phyloP scores from a whole-genome alignment of 164 flowering plant genomes.

The Vitis labrusca region DNA sequence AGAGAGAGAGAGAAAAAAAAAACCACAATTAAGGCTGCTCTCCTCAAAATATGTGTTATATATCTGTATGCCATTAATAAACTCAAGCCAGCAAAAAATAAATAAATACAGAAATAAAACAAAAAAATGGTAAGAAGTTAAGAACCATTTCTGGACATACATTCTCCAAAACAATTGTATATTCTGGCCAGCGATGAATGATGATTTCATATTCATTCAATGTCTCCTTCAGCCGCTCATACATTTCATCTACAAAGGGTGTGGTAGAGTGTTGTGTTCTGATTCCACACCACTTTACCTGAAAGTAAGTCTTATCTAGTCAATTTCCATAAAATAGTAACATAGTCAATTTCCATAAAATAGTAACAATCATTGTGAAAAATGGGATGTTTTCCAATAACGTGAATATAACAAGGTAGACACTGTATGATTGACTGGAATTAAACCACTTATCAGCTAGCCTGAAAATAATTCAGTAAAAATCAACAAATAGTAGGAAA shows the following conservation, averaged over 20 bases:
- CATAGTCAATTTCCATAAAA: neutral
- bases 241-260: constrained; percentile 93
- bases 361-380: neutral
- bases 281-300: constrained; percentile 96
- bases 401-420: too few relatives aligned
- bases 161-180: constrained; percentile 72
- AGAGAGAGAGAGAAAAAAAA: too few relatives aligned
- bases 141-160: constrained; percentile 39
- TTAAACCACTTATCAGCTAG: too few relatives aligned
- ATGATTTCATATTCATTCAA: constrained; percentile 79
- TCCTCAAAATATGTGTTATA: too few relatives aligned
- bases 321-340: neutral
- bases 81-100: neutral
- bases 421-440: too few relatives aligned
- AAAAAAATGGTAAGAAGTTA: neutral
- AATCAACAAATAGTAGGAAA: too few relatives aligned
- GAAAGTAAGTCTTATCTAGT: constrained; percentile 21
- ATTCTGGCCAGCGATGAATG: constrained; percentile 93
- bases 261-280: constrained; percentile 86
- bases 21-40: too few relatives aligned
- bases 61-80: too few relatives aligned
- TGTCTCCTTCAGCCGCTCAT: constrained; percentile 75
- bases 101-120: neutral
- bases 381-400: neutral
- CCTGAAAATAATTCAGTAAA: too few relatives aligned